Conservation (phyloP, 129 eudicot species). For the Pulicaria dysenterica region DNA sequence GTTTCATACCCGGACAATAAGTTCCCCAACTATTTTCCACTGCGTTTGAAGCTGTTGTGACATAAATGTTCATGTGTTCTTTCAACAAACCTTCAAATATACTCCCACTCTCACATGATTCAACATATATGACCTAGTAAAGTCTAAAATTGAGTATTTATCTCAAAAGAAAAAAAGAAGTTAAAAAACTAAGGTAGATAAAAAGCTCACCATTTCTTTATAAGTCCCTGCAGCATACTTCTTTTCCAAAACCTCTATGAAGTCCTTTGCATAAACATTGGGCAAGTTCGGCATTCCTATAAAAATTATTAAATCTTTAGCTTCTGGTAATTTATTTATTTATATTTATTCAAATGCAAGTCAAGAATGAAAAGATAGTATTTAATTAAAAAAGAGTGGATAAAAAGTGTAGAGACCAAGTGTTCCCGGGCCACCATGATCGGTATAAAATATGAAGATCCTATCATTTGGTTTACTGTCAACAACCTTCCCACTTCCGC, state of each 20-base stretch:
- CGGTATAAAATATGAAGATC: conserved; percentile 73
- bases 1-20: conserved; percentile 76
- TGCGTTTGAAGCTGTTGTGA: conserved; percentile 85
- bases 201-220: conserved; percentile 71
- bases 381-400: neutral
- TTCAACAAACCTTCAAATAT: conserved; percentile 89
- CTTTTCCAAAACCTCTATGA: conserved; percentile 77
- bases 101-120: conserved; percentile 96
- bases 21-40: conserved; percentile 93
- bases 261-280: conserved; percentile 64
- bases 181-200: neutral
- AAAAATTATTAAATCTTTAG: neutral
- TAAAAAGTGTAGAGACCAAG: conserved; percentile 55
- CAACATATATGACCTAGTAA: conserved; percentile 72
- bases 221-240: conserved; percentile 70
- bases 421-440: conserved; percentile 96
- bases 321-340: neutral
- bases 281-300: conserved; percentile 87
- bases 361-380: neutral
- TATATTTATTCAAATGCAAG: neutral
- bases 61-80: conserved; percentile 64
- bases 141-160: neutral
- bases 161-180: neutral
- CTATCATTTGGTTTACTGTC: conserved; percentile 72
- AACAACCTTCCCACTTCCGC: conserved; percentile 92